Evolutionary conservation across 2,329 filamentous ascomycete genomes (phyloP).

Genomic region (Curvularia sp.): DNA sequence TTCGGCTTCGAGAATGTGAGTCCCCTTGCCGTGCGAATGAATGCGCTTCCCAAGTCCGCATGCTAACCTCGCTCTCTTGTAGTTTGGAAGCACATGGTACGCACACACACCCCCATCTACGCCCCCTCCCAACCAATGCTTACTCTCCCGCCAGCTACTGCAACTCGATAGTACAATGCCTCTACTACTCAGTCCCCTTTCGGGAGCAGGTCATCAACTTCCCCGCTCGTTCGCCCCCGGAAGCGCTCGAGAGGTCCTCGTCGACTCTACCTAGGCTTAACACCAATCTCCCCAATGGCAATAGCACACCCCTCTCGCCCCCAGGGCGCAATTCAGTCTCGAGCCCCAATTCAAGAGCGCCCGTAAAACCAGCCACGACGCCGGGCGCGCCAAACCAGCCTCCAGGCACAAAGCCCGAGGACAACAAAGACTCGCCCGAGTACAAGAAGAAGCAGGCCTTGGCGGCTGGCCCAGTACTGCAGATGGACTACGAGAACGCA

Average conservation of each 20-base stretch:
- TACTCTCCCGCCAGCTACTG: slow-evolving; percentile 73
- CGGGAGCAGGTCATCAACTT: slow-evolving; percentile 94
- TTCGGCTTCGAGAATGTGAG: slow-evolving; percentile 97
- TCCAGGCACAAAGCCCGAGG: slow-evolving; percentile 75
- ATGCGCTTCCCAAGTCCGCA: slow-evolving; percentile 14
- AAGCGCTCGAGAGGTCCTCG: slow-evolving; percentile 68
- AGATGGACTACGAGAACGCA: slow-evolving; percentile 82
- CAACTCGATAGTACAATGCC: slow-evolving; percentile 96
- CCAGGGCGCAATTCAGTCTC: slow-evolving; percentile 57
- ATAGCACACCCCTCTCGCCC: slow-evolving; percentile 59
- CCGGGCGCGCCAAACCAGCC: slow-evolving; percentile 63
- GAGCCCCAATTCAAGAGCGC: slow-evolving; percentile 43
- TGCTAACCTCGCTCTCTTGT: slow-evolving; percentile 35
- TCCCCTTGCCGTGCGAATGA: slow-evolving; percentile 28
- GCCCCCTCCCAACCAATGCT: slow-evolving; percentile 19
- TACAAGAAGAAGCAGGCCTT: slow-evolving; percentile 98
- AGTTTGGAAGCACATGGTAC: slow-evolving; percentile 99
- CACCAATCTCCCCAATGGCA: slow-evolving; percentile 50
- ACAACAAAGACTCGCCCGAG: slow-evolving; percentile 92
- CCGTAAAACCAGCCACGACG: slow-evolving; percentile 49
- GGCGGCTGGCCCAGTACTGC: slow-evolving; percentile 83
- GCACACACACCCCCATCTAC: slow-evolving; percentile 25
- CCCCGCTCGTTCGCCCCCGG: slow-evolving; percentile 73
- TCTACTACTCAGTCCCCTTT: slow-evolving; percentile 95
- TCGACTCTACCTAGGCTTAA: slow-evolving; percentile 48